Conservation (phyloP, 2,329 filamentous ascomycete species). For the Fusarium torulosum region DNA sequence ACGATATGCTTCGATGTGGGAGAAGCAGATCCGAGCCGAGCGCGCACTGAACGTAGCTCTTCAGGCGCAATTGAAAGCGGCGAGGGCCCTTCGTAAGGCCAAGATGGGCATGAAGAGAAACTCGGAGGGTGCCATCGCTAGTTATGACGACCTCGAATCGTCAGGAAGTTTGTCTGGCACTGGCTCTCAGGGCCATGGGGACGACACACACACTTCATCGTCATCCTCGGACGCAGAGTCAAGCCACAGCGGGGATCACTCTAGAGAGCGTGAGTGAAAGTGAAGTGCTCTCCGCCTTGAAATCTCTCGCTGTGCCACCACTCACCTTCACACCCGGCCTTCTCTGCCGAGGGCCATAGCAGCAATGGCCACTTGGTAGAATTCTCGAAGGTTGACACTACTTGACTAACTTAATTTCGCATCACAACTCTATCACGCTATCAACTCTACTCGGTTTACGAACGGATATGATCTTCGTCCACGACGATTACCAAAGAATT, state of each 20-base stretch:
- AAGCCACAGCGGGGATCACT: slow-evolving; percentile 50
- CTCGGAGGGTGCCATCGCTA: slow-evolving; percentile 59
- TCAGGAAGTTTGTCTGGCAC: slow-evolving; percentile 57
- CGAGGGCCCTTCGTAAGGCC: slow-evolving; percentile 60
- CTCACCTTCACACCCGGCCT: background rate
- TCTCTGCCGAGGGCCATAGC: background rate
- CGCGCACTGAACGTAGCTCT: slow-evolving; percentile 63
- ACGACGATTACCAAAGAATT: slow-evolving; percentile 40
- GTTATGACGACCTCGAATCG: slow-evolving; percentile 61
- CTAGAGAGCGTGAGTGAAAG: slow-evolving; percentile 42
- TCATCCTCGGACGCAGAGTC: slow-evolving; percentile 57
- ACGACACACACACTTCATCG: slow-evolving; percentile 52
- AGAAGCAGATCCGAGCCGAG: slow-evolving; percentile 85
- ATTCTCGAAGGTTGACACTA: background rate
- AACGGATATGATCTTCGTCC: slow-evolving; percentile 42
- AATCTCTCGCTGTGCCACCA: background rate
- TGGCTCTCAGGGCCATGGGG: slow-evolving; percentile 52
- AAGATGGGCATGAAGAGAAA: slow-evolving; percentile 60
- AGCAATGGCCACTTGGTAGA: background rate
- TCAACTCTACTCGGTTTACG: slow-evolving; percentile 41
- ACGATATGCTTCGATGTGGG: slow-evolving; percentile 88
- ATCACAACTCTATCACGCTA: slow-evolving; percentile 18
- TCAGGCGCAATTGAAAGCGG: slow-evolving; percentile 54
- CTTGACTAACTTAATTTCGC: slow-evolving; percentile 15
- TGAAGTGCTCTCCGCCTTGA: slow-evolving; percentile 7